A percentile compares a stretch with the other conserved stretches of the same genome.
Evolutionary conservation across 2,329 filamentous ascomycete species (phyloP).

Genomic region (Colletotrichum magnum): DNA sequence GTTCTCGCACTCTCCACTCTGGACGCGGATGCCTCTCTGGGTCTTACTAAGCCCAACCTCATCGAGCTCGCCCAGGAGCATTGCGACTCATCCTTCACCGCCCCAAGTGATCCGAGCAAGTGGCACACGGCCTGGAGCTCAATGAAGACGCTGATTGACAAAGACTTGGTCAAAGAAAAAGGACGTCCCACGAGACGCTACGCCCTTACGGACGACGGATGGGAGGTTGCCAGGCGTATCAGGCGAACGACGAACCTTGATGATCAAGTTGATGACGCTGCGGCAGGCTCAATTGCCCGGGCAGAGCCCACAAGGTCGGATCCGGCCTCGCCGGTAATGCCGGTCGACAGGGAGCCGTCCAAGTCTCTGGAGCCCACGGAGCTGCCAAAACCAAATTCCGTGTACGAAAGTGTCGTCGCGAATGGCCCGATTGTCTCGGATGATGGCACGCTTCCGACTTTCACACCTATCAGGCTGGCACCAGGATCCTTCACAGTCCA

Average conservation of each 20-base stretch:
- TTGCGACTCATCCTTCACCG: slow-evolving; percentile 81
- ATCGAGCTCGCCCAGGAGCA: slow-evolving; percentile 79
- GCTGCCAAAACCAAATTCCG: slow-evolving; percentile 43
- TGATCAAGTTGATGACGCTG: not conserved
- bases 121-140: slow-evolving; percentile 88
- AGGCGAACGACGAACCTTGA: slow-evolving; percentile 60
- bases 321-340: not conserved
- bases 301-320: slow-evolving; percentile 17
- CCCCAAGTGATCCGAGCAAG: slow-evolving; percentile 75
- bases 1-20: slow-evolving; percentile 75
- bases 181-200: slow-evolving; percentile 79
- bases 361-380: slow-evolving; percentile 32
- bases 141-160: slow-evolving; percentile 81
- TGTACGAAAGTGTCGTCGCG: slow-evolving; percentile 57
- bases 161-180: slow-evolving; percentile 81
- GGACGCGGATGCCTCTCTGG: slow-evolving; percentile 66
- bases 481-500: slow-evolving; percentile 80
- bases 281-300: slow-evolving; percentile 40
- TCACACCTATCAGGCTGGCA: slow-evolving; percentile 73
- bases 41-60: slow-evolving; percentile 77
- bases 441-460: slow-evolving; percentile 56
- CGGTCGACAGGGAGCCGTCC: slow-evolving; percentile 5
- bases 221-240: slow-evolving; percentile 79
- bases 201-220: slow-evolving; percentile 81
- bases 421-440: slow-evolving; percentile 51